Percentiles rank a stretch among this genome's conserved stretches.
These are phyloP conservation scores for Cladobotryum mycophilum DNA, from an alignment of 2,329 filamentous ascomycete genomes.

Conservation along the genomic window DNA sequence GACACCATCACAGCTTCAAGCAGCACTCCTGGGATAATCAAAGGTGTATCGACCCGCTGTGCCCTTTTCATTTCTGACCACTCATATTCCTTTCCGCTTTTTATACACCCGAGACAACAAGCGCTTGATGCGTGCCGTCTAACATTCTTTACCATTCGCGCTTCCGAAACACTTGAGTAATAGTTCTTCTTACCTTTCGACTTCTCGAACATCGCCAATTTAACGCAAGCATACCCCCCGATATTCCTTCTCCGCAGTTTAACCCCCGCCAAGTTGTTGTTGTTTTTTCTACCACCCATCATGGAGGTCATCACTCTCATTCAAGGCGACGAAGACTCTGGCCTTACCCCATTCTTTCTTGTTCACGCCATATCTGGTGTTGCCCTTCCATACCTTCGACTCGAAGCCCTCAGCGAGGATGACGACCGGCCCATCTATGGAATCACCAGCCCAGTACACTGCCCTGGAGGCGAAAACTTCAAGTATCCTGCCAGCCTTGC, in stretches of 20 bases:
- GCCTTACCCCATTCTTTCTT: constrained; percentile 17
- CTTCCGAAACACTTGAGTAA: background rate
- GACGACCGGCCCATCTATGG: constrained; percentile 18
- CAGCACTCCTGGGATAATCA: background rate
- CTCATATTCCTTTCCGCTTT: too few species aligned
- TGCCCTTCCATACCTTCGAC: constrained; percentile 17
- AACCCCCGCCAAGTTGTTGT: background rate
- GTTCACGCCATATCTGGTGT: constrained; percentile 19
- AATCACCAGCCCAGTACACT: constrained; percentile 18
- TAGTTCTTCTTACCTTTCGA: too few species aligned
- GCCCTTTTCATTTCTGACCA: too few species aligned
- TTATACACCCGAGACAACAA: background rate
- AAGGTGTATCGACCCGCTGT: background rate
- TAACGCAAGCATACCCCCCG: background rate
- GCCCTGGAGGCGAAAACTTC: constrained; percentile 13
- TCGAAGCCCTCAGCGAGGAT: constrained; percentile 15
- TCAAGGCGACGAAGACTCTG: constrained; percentile 16
- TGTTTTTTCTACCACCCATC: background rate
- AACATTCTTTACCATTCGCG: background rate
- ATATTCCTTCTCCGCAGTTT: background rate
- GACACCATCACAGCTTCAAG: background rate
- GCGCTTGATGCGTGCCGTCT: background rate
- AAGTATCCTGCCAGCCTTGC: constrained; percentile 15
- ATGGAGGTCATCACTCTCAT: constrained; percentile 19
- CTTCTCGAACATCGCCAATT: too few species aligned